A percentile compares a stretch with the other conserved stretches of the same genome.
These are phyloP conservation scores for Alternaria sp. DNA, from an alignment of 2,329 filamentous ascomycete genomes.

Conservation along the genomic window DNA sequence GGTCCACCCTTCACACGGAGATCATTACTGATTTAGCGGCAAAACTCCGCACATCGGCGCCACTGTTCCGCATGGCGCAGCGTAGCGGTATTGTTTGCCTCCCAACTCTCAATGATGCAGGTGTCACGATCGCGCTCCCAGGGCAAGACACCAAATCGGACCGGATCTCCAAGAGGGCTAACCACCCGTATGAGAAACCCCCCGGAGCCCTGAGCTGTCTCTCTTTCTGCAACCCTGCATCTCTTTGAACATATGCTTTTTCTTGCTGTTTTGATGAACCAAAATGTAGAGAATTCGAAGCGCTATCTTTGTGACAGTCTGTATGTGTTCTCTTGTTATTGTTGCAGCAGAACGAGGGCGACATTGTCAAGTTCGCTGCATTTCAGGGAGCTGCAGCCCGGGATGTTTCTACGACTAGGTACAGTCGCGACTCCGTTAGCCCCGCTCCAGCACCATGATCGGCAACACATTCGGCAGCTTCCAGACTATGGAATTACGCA, in stretches of 20 bases:
- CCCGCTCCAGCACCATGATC: neutral
- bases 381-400: neutral
- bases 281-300: neutral
- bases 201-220: neutral
- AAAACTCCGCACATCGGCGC: slow-evolving; percentile 7
- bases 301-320: neutral
- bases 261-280: neutral
- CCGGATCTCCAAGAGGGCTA: neutral
- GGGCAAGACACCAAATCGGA: neutral
- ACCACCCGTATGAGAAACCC: neutral
- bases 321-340: neutral
- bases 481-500: neutral
- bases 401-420: neutral
- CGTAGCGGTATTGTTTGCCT: neutral
- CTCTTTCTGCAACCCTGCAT: too few species aligned
- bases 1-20: neutral
- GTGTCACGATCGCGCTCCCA: neutral
- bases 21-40: slow-evolving; percentile 1
- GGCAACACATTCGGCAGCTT: slow-evolving; percentile 6
- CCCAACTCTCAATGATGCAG: neutral
- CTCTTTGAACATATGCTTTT: neutral
- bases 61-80: slow-evolving; percentile 13
- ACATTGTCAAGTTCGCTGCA: neutral
- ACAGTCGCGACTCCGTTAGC: neutral
- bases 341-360: neutral